Evolutionary conservation across 2,329 filamentous ascomycete species (phyloP).

Genomic region (Paracoccidioides brasiliensis): DNA sequence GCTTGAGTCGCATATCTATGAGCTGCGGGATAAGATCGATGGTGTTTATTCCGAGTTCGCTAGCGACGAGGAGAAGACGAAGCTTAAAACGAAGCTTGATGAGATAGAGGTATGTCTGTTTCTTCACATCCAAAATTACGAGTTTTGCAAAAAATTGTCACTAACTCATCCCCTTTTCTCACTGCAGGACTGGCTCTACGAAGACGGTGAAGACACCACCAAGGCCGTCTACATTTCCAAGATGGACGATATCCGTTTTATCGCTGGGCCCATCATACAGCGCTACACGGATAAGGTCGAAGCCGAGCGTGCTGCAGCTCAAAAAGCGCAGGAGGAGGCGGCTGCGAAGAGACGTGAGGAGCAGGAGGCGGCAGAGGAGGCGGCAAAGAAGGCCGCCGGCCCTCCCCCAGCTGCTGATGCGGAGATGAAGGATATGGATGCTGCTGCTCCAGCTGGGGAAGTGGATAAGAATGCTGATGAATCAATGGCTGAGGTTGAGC

Average conservation of each 20-base stretch:
- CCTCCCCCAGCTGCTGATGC: slow-evolving; percentile 33
- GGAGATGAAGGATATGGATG: slow-evolving; percentile 50
- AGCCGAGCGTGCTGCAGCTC: slow-evolving; percentile 63
- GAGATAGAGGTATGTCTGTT: slow-evolving; percentile 60
- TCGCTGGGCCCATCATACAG: slow-evolving; percentile 84
- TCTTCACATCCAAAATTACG: neutral
- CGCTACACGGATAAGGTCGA: slow-evolving; percentile 92
- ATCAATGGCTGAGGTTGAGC: neutral
- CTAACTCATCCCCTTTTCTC: neutral
- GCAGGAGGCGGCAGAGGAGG: slow-evolving; percentile 55
- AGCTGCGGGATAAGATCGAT: slow-evolving; percentile 88
- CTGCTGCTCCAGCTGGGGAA: neutral
- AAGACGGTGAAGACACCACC: slow-evolving; percentile 85
- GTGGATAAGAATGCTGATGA: neutral
- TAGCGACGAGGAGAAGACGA: slow-evolving; percentile 82
- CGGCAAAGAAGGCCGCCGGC: slow-evolving; percentile 36
- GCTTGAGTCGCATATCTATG: slow-evolving; percentile 94
- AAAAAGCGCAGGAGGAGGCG: slow-evolving; percentile 52
- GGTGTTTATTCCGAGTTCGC: slow-evolving; percentile 81
- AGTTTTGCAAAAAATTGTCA: neutral
- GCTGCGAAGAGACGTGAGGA: slow-evolving; percentile 49
- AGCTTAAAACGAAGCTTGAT: slow-evolving; percentile 71
- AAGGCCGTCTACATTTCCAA: slow-evolving; percentile 92
- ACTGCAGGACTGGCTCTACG: slow-evolving; percentile 87
- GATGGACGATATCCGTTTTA: slow-evolving; percentile 84